A percentile compares a stretch with the other conserved stretches of the same genome.
phyloP scores from a whole-genome alignment of 106 monocot genomes.

The Agapanthus africanus region DNA sequence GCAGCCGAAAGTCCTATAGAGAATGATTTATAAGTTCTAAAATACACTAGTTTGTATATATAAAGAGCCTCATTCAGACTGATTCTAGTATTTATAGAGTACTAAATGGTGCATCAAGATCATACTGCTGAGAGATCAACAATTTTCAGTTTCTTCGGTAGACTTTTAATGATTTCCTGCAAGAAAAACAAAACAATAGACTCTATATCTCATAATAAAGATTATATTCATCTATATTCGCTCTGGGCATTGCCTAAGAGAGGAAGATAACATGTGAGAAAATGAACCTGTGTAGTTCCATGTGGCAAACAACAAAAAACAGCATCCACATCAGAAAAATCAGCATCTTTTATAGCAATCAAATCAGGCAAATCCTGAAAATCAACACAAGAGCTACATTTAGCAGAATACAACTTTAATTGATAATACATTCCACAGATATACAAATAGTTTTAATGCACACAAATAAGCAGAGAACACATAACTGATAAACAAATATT shows the following conservation, averaged over 20 bases:
- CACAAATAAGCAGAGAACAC: background rate
- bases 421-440: background rate
- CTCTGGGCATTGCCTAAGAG: background rate
- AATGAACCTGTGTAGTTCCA: conserved; percentile 92
- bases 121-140: conserved; percentile 99
- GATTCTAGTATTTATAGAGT: conserved; percentile 8
- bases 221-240: background rate
- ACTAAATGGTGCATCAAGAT: conserved; percentile 10
- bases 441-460: background rate
- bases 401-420: background rate
- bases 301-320: conserved; percentile 99
- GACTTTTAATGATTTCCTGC: conserved; percentile 89
- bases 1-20: conserved; percentile 86
- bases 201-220: background rate
- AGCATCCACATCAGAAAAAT: conserved; percentile 94
- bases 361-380: conserved; percentile 77
- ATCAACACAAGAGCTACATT: background rate
- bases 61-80: background rate
- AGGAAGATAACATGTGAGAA: background rate
- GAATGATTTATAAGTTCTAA: conserved; percentile 1
- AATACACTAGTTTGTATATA: no score
- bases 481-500: background rate
- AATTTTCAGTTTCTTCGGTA: conserved; percentile 65
- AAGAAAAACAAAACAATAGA: conserved; percentile 12
- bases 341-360: conserved; percentile 83